These are phyloP conservation scores for Fusarium buharicum DNA, from an alignment of 2,329 filamentous ascomycete species.

Conservation along the genomic window DNA sequence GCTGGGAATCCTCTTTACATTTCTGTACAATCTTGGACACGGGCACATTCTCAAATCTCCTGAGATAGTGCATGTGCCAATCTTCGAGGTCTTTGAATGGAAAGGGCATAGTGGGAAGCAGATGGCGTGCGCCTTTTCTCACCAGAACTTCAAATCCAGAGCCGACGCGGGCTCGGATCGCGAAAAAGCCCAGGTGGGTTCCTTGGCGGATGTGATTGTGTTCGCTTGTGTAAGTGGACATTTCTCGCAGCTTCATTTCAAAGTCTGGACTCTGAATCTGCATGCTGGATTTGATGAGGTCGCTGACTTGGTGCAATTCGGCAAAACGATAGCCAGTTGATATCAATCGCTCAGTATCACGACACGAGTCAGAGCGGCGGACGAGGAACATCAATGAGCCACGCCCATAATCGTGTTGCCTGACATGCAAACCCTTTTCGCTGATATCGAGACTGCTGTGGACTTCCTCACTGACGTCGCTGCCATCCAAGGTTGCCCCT, in stretches of 20 bases:
- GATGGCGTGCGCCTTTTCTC: slow-evolving; percentile 63
- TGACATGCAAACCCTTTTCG: slow-evolving; percentile 53
- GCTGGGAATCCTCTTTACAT: slow-evolving; percentile 50
- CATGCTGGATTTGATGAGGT: slow-evolving; percentile 76
- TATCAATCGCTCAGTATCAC: slow-evolving; percentile 72
- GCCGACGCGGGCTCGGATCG: slow-evolving; percentile 62
- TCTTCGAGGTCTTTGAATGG: slow-evolving; percentile 63
- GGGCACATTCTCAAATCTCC: slow-evolving; percentile 59
- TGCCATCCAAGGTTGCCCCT: slow-evolving; percentile 23
- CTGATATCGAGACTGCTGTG: slow-evolving; percentile 49
- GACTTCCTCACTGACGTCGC: slow-evolving; percentile 29
- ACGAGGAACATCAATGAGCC: slow-evolving; percentile 86
- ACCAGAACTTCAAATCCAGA: slow-evolving; percentile 73
- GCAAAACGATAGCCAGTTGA: slow-evolving; percentile 84
- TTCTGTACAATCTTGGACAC: slow-evolving; percentile 48
- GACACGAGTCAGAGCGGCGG: slow-evolving; percentile 65
- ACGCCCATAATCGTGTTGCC: slow-evolving; percentile 63
- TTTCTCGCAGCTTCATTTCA: slow-evolving; percentile 67
- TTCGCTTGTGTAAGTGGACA: slow-evolving; percentile 68
- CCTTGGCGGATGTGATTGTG: slow-evolving; percentile 61
- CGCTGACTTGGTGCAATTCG: slow-evolving; percentile 72
- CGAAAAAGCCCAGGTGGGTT: slow-evolving; percentile 69
- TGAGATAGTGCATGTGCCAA: slow-evolving; percentile 66
- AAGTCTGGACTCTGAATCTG: slow-evolving; percentile 75
- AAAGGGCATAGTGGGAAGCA: slow-evolving; percentile 69